Evolutionary conservation across 306 rosid genomes (phyloP), one percentile per base, ranked within the genome.

Genomic region (Pyrus pyrifolia): DNA sequence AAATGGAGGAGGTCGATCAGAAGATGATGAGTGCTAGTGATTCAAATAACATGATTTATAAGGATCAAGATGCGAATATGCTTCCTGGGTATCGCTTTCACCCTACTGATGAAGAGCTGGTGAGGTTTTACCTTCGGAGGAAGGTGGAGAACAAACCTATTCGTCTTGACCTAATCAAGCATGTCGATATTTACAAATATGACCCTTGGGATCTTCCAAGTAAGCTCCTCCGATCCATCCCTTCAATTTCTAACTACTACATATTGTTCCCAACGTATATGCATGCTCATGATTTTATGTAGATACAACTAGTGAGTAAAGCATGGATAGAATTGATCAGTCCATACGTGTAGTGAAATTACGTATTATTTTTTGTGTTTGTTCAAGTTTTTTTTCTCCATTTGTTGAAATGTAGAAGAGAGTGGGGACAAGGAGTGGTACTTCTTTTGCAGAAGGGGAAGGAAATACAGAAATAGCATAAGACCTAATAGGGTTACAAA

Each of bases 401-500:
- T 73, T 73, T 25, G 19, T 40, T 67, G 49, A 35, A 45, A 11
- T 73, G 61, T 68, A 79, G 87, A 77, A 63, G 81, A 38, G 13
- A 72, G 78, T 67, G 85, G 87, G 65, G 83, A 77, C 15, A 81
- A 83, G 66, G 87, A 80, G 63, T 80, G 81, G 81, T 83, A 83
- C 62, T 83, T 71, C 71, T 83, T 71, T 51, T 83, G 84, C 73
- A 80, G 79, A 74, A 80, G 87, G 75, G 87, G 76, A 29, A 72
- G 69, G 72, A 83, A 83, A 46, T 83, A 83, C 76, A 80, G 78
- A 76, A 83, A 83, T 11, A 83, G 87, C 38, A 44, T 76, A 49
- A 83, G 87, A 58, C 87, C 87, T 7, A 83, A 83, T 62, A 67
- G 87, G 19, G 87, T 83, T n/a, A 80, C 87, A 0, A 73, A 69